Conservation (phyloP, 257 asterid species). For the Perilla frutescens region DNA sequence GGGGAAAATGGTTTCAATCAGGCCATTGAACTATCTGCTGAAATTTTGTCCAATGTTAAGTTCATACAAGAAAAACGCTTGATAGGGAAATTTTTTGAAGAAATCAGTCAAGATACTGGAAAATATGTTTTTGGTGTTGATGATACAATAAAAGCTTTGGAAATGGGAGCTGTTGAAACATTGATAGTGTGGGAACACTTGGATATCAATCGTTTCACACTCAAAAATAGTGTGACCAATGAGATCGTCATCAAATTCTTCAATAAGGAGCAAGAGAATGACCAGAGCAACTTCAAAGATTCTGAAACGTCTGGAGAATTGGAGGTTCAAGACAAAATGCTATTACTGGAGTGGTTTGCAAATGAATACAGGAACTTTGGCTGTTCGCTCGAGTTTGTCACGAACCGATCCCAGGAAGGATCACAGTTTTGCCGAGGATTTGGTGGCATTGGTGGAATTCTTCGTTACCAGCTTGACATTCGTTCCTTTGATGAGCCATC, state of each 20-base stretch:
- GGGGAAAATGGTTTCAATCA: slow-evolving; percentile 74
- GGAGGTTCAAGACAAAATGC: slow-evolving; percentile 64
- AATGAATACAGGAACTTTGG: slow-evolving; percentile 65
- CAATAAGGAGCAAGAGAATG: slow-evolving; percentile 57
- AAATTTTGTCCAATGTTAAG: slow-evolving; percentile 66
- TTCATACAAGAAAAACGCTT: slow-evolving; percentile 67
- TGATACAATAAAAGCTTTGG: slow-evolving; percentile 60
- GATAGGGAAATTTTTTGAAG: slow-evolving; percentile 65
- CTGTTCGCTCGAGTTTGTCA: slow-evolving; percentile 65
- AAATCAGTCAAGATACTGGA: slow-evolving; percentile 73
- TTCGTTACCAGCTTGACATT: slow-evolving; percentile 67
- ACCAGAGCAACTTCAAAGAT: slow-evolving; percentile 60
- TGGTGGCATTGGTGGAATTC: slow-evolving; percentile 70
- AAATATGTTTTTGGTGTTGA: slow-evolving; percentile 66
- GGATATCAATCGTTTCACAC: slow-evolving; percentile 51
- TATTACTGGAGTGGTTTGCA: slow-evolving; percentile 69
- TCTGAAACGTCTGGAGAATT: slow-evolving; percentile 43
- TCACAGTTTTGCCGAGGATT: slow-evolving; percentile 71
- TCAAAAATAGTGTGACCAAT: slow-evolving; percentile 51
- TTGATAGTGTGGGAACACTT: slow-evolving; percentile 67
- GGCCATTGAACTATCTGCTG: slow-evolving; percentile 69
- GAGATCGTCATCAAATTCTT: slow-evolving; percentile 53
- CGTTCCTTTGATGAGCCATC: slow-evolving; percentile 62
- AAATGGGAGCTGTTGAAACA: slow-evolving; percentile 73
- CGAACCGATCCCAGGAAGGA: slow-evolving; percentile 65